Evolutionary conservation across 2,329 filamentous ascomycete species (phyloP).

Genomic region (Penicillium sp.): DNA sequence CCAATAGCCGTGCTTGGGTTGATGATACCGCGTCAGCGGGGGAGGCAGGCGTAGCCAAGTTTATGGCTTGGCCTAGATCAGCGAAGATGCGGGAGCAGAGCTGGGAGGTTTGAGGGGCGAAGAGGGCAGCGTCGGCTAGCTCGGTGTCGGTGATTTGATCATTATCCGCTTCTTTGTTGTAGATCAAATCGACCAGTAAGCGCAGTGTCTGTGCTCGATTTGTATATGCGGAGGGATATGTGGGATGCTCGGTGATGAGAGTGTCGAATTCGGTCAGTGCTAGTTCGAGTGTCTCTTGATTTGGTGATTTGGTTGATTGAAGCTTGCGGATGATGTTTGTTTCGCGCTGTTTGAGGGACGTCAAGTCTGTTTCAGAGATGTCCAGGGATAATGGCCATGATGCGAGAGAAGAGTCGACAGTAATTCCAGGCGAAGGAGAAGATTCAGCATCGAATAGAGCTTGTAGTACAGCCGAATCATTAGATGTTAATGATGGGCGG

Average conservation of each 20-base stretch:
- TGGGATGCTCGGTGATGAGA: constrained; percentile 45
- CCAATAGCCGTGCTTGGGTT: constrained; percentile 51
- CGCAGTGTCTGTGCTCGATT: constrained; percentile 56
- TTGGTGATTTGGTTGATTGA: constrained; percentile 24
- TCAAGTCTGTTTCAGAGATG: constrained; percentile 40
- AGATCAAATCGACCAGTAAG: constrained; percentile 33
- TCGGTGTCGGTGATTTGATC: constrained; percentile 3
- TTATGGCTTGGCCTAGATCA: constrained; percentile 48
- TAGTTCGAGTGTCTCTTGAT: constrained; percentile 26
- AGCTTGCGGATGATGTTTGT: constrained; percentile 42
- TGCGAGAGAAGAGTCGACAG: constrained; percentile 41
- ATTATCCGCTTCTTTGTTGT: neutral
- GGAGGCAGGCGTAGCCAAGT: constrained; percentile 42
- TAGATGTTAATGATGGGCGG: constrained; percentile 38
- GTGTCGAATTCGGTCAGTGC: constrained; percentile 42
- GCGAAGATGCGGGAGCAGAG: constrained; percentile 31
- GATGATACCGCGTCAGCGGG: constrained; percentile 45
- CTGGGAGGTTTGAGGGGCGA: constrained; percentile 21
- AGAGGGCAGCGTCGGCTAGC: constrained; percentile 23
- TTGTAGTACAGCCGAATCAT: constrained; percentile 48
- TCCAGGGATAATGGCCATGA: constrained; percentile 38
- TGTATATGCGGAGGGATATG: constrained; percentile 55
- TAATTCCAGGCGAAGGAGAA: constrained; percentile 38
- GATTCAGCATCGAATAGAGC: constrained; percentile 50
- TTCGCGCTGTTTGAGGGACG: constrained; percentile 41